Conservation (phyloP, 345 rosid species). For the Salix exigua region DNA sequence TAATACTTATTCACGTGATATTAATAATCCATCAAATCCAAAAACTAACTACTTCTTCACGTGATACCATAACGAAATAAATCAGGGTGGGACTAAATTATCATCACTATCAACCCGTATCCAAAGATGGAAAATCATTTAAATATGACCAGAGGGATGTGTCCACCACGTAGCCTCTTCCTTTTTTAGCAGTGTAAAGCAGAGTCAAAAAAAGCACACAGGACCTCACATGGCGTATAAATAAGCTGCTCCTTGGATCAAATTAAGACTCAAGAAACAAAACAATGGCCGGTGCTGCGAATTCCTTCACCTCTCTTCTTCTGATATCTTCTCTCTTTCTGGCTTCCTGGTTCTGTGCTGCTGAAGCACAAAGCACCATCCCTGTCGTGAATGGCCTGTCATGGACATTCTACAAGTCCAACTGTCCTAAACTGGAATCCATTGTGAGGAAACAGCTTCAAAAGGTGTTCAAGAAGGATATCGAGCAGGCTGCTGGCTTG, state of each 20-base stretch:
- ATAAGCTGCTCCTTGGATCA: neutral
- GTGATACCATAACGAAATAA: too few relatives aligned
- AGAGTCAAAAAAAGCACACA: neutral
- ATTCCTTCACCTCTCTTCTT: constrained; percentile 5
- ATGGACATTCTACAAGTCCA: constrained; percentile 53
- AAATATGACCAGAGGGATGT: neutral
- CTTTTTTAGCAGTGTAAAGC: neutral
- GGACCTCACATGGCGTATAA: neutral
- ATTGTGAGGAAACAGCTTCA: constrained; percentile 49
- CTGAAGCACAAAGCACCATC: constrained; percentile 2
- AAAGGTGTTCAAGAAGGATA: constrained; percentile 59
- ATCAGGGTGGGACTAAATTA: too few relatives aligned
- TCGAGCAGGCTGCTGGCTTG: constrained; percentile 88
- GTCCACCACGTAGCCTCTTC: neutral
- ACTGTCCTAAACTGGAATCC: constrained; percentile 66
- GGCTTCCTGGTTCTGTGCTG: constrained; percentile 6
- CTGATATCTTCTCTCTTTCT: constrained; percentile 14
- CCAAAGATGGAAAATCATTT: neutral
- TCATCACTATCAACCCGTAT: too few relatives aligned
- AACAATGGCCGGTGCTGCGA: neutral
- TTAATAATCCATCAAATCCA: too few relatives aligned
- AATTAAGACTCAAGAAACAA: neutral
- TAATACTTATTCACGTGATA: too few relatives aligned
- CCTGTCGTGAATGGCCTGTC: constrained; percentile 60
- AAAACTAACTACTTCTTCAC: too few relatives aligned